Conservation (phyloP, 371 early-diverging fungal genomes). For the Umbelopsis sp. region DNA sequence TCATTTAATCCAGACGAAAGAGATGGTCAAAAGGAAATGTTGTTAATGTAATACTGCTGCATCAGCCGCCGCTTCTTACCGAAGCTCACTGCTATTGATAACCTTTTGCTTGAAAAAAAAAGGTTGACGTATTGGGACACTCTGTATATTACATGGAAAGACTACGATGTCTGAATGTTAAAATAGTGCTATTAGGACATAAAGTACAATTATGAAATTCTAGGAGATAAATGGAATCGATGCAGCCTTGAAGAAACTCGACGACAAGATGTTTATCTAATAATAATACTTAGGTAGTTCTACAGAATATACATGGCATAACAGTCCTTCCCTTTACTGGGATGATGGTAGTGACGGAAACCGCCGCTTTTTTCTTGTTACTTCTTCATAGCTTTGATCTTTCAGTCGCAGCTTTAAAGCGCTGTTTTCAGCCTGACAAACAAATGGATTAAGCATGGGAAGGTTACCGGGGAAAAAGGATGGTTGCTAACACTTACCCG, state of each 20-base stretch:
- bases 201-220: not conserved
- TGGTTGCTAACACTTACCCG: conserved; percentile 21
- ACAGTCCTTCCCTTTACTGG: not conserved
- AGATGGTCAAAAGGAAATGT: too few species aligned
- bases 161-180: not conserved
- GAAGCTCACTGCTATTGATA: too few species aligned
- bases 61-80: too few species aligned
- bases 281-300: not conserved
- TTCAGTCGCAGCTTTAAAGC: not conserved
- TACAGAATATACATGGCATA: conserved; percentile 12
- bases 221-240: not conserved
- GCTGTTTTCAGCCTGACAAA: not conserved
- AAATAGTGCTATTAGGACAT: too few species aligned
- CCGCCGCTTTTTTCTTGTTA: conserved; percentile 1
- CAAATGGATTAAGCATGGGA: not conserved
- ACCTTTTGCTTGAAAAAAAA: too few species aligned
- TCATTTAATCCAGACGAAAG: too few species aligned
- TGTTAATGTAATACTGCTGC: too few species aligned
- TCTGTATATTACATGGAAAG: too few species aligned
- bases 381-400: conserved; percentile 6
- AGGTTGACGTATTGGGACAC: too few species aligned
- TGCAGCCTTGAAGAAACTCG: not conserved
- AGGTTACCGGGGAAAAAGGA: not conserved
- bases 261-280: not conserved
- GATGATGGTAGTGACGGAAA: conserved; percentile 1